These are phyloP conservation scores for Taxillus chinensis DNA, from an alignment of 164 flowering plant genomes.

Conservation along the genomic window DNA sequence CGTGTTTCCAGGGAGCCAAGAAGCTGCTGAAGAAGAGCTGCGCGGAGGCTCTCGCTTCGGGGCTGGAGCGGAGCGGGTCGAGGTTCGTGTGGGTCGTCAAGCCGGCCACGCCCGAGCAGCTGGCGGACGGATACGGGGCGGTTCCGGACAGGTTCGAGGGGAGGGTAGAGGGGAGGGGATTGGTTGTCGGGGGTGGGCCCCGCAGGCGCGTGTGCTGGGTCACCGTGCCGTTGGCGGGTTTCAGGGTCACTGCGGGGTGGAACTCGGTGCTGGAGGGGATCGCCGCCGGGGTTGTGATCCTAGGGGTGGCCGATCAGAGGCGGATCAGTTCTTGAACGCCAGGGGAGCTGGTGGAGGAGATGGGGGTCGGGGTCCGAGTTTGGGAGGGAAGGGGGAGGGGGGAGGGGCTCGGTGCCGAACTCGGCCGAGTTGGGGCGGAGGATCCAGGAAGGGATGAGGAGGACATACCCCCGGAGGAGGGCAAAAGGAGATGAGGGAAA, in stretches of 20 bases:
- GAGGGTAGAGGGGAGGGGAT: neutral
- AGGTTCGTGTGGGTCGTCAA: neutral
- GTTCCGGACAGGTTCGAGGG: neutral
- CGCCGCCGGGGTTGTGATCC: neutral
- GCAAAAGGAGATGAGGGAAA: neutral
- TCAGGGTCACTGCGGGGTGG: neutral
- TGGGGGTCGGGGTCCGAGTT: neutral
- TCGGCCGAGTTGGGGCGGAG: neutral
- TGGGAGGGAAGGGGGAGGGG: neutral
- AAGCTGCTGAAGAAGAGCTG: conserved; percentile 17
- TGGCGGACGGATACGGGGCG: neutral
- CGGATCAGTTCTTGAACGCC: neutral
- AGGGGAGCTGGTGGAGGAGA: neutral
- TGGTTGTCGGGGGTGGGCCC: neutral
- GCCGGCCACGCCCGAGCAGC: neutral
- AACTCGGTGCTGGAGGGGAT: neutral
- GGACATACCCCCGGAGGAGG: neutral
- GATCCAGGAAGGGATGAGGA: neutral
- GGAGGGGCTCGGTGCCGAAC: neutral
- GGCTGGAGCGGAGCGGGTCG: neutral
- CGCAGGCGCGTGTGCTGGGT: neutral
- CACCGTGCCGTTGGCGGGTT: neutral
- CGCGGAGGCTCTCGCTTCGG: conserved; percentile 15
- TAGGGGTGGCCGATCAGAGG: neutral
- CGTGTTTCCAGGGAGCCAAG: conserved; percentile 47